Conservation (phyloP, 1,284 basidiomycete genomes). For the Marasmius tenuissimus region DNA sequence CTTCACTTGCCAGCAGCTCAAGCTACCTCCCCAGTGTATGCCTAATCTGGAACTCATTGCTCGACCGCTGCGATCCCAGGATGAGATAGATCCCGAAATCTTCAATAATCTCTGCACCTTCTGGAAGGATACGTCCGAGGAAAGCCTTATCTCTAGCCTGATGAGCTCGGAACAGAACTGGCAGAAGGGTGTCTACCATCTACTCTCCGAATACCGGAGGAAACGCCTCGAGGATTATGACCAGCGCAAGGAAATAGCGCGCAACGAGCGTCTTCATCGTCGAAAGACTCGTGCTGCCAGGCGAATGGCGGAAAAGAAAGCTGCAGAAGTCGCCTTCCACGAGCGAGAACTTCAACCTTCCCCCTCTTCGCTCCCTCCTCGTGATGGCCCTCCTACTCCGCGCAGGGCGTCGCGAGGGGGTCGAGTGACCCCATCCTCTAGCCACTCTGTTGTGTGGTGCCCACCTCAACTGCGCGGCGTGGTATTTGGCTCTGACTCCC, state of each 20-base stretch:
- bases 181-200: conserved; percentile 92
- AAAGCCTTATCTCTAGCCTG: conserved; percentile 70
- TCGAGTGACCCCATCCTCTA: conserved; percentile 14
- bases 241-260: conserved; percentile 46
- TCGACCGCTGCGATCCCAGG: conserved; percentile 56
- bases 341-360: conserved; percentile 27
- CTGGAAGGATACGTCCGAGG: conserved; percentile 79
- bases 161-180: conserved; percentile 70
- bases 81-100: conserved; percentile 86
- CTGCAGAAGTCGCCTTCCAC: background rate
- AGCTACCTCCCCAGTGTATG: conserved; percentile 48
- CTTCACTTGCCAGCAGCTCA: conserved; percentile 69
- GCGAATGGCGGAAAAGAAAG: conserved; percentile 19
- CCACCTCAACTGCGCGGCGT: background rate
- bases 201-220: conserved; percentile 78
- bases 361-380: conserved; percentile 44
- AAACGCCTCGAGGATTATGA: conserved; percentile 70
- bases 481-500: conserved; percentile 9
- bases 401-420: conserved; percentile 40
- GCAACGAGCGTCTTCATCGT: conserved; percentile 9
- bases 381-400: conserved; percentile 62
- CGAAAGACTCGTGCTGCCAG: conserved; percentile 9
- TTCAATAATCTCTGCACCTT: conserved; percentile 89
- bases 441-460: conserved; percentile 13
- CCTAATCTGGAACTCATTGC: conserved; percentile 73